These are phyloP conservation scores for Collybiopsis luxurians DNA, from an alignment of 768 basidiomycete genomes.

Conservation along the genomic window DNA sequence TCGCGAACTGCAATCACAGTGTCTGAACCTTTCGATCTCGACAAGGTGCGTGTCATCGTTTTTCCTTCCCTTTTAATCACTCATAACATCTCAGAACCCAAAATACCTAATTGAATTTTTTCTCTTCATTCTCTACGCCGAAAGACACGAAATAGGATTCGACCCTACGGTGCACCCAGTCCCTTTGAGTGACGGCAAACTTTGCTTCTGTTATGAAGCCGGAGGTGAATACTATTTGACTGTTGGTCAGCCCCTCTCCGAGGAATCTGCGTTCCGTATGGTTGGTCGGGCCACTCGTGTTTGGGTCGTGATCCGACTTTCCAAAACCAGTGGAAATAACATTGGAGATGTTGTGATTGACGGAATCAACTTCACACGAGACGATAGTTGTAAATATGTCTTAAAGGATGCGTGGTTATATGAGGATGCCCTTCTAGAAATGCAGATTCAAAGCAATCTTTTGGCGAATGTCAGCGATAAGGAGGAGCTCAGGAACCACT, in stretches of 20 bases:
- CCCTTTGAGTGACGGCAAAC: neutral
- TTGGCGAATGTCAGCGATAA: neutral
- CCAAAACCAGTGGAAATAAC: neutral
- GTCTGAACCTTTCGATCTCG: too few species aligned
- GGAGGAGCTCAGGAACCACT: neutral
- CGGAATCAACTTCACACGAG: neutral
- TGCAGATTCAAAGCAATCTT: neutral
- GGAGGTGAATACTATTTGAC: neutral
- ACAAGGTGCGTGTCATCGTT: too few species aligned
- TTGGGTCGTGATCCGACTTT: neutral
- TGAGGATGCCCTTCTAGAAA: neutral
- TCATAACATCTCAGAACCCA: neutral
- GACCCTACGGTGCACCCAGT: neutral
- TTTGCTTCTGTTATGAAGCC: neutral
- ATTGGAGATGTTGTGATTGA: neutral
- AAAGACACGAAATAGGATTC: neutral
- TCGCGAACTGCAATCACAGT: too few species aligned
- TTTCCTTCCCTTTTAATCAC: neutral
- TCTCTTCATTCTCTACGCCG: neutral
- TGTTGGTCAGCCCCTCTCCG: neutral
- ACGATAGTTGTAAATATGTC: neutral
- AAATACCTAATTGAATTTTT: neutral
- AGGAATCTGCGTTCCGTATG: neutral
- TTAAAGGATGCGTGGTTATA: neutral
- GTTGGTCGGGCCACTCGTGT: neutral